Percentiles rank a stretch among this genome's conserved stretches.
Conservation (phyloP, 352 stramenopile genomes). For the Pythium volutum region DNA sequence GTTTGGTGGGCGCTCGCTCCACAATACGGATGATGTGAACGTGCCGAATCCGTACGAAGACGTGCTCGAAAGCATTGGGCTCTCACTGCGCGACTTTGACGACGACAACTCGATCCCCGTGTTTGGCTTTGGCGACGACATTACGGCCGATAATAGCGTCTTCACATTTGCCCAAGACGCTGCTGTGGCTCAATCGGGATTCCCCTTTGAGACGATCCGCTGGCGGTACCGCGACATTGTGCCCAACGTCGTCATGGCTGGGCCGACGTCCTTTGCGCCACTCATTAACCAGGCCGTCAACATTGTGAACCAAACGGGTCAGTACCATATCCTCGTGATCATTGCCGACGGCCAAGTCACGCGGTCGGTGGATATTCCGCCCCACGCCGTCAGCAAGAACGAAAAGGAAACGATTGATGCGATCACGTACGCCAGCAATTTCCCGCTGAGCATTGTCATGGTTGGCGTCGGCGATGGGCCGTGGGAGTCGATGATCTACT, state of each 20-base stretch:
- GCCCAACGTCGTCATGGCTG: conserved; percentile 71
- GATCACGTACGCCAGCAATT: conserved; percentile 78
- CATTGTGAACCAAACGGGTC: conserved; percentile 73
- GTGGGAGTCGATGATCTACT: conserved; percentile 81
- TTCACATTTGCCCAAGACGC: conserved; percentile 59
- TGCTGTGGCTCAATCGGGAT: conserved; percentile 33
- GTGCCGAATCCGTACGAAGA: conserved; percentile 76
- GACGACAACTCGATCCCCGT: conserved; percentile 84
- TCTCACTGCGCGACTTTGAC: conserved; percentile 75
- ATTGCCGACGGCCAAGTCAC: conserved; percentile 87
- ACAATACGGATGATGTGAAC: conserved; percentile 51
- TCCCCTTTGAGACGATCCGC: conserved; percentile 65
- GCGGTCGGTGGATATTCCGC: conserved; percentile 72
- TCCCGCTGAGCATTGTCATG: conserved; percentile 79
- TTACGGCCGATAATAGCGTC: conserved; percentile 74
- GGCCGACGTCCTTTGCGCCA: conserved; percentile 83
- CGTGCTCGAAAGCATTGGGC: conserved; percentile 80
- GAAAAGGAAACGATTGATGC: conserved; percentile 87
- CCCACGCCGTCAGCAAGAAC: conserved; percentile 75
- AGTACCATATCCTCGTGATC: conserved; percentile 88
- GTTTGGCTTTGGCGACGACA: conserved; percentile 81
- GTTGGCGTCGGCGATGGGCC: conserved; percentile 78
- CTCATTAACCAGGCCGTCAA: conserved; percentile 81
- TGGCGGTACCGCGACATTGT: conserved; percentile 67
- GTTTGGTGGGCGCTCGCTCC: conserved; percentile 66